These are phyloP conservation scores for Pyrenochaeta sp. DNA, from an alignment of 2,329 filamentous ascomycete genomes.

Conservation along the genomic window DNA sequence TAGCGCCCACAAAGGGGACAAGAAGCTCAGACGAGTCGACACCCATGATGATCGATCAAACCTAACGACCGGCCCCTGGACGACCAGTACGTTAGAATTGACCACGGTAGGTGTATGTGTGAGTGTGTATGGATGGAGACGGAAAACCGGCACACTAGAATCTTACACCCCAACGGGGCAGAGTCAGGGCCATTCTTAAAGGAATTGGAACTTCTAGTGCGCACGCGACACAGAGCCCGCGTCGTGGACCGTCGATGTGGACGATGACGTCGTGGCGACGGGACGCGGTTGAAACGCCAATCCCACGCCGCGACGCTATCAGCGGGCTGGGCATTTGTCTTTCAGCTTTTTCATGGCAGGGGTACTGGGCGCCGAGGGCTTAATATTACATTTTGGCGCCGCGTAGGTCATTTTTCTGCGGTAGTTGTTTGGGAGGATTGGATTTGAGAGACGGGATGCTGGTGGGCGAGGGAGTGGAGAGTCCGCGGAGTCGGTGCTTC, in stretches of 20 bases:
- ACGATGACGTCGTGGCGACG: conserved; percentile 15
- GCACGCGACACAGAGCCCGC: conserved; percentile 13
- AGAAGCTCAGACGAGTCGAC: conserved; percentile 40
- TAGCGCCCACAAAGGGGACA: conserved; percentile 60
- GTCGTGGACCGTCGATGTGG: conserved; percentile 8
- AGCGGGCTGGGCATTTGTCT: neutral
- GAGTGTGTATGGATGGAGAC: neutral
- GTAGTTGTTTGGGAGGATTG: neutral
- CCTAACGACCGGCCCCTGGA: neutral
- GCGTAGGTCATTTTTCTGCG: neutral
- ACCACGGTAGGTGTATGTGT: neutral
- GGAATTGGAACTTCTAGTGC: neutral
- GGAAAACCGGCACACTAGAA: conserved; percentile 4
- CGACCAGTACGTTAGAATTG: neutral
- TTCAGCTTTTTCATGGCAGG: neutral
- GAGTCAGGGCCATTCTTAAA: neutral
- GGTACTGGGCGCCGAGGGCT: neutral
- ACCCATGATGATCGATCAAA: conserved; percentile 25
- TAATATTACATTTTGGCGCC: neutral
- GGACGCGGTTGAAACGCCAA: conserved; percentile 9
- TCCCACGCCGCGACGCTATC: conserved; percentile 14
- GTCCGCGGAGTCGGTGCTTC: neutral
- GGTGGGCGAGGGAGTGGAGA: neutral
- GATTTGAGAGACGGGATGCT: neutral
- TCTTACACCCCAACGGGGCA: neutral